These are phyloP conservation scores for Arthrobotrys megalospora DNA, from an alignment of 2,329 filamentous ascomycete genomes.

Conservation along the genomic window DNA sequence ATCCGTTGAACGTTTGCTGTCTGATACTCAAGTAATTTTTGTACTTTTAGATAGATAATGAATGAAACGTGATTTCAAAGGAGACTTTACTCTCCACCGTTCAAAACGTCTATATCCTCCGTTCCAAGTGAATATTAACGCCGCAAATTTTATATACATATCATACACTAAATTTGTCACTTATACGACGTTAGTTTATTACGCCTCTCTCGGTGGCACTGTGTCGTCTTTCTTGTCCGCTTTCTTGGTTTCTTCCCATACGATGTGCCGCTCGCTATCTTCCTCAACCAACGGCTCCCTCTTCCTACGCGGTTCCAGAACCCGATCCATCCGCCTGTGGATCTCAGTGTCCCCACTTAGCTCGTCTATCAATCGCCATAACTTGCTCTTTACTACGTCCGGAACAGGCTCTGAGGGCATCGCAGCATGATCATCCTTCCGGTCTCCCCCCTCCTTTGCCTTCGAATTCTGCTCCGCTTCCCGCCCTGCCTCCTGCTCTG, in stretches of 20 bases:
- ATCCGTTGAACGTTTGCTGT: not conserved
- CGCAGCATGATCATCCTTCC: too few species aligned
- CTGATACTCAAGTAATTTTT: constrained; percentile 1
- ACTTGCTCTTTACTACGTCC: not conserved
- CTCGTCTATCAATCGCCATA: too few species aligned
- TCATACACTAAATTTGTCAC: constrained; percentile 1
- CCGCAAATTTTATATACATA: constrained; percentile 23
- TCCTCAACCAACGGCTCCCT: not conserved
- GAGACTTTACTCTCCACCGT: not conserved
- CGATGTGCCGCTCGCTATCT: not conserved
- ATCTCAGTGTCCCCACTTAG: too few species aligned
- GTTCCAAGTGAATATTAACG: not conserved
- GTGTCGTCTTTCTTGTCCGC: not conserved
- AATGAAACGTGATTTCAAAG: constrained; percentile 1
- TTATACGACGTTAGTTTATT: not conserved
- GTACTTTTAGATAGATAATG: constrained; percentile 50
- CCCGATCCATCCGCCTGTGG: not conserved
- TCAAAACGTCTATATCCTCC: not conserved
- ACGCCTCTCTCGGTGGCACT: not conserved
- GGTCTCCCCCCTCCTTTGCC: too few species aligned
- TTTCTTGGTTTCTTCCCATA: not conserved
- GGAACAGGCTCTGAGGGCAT: not conserved
- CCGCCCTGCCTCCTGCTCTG: not conserved
- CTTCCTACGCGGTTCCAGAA: not conserved
- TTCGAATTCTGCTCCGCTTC: not conserved